These are phyloP conservation scores for Rhodotorula sphaerocarpa DNA, from an alignment of 768 basidiomycete species.

Conservation along the genomic window DNA sequence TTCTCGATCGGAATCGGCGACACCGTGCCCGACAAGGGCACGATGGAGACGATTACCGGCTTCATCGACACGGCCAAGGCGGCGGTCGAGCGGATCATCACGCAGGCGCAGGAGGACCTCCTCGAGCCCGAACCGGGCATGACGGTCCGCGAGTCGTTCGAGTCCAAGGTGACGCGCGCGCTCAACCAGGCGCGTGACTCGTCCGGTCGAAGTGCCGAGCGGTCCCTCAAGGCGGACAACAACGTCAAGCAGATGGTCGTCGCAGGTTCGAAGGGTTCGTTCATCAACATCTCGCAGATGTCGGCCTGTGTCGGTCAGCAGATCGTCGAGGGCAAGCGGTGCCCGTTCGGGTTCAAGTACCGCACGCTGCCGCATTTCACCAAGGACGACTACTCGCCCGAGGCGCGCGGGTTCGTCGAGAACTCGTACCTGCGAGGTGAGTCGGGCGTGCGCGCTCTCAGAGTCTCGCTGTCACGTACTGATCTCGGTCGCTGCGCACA, in stretches of 20 bases:
- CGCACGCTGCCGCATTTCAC: conserved; percentile 94
- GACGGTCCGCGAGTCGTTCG: conserved; percentile 98
- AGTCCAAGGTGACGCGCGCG: conserved; percentile 79
- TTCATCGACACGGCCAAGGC: conserved; percentile 73
- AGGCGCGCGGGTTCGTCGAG: conserved; percentile 95
- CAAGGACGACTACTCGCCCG: conserved; percentile 96
- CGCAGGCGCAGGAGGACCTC: conserved; percentile 72
- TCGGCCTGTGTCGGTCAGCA: conserved; percentile 98
- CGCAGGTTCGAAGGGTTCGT: conserved; percentile 77
- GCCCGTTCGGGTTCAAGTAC: conserved; percentile 96
- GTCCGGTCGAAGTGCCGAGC: conserved; percentile 93
- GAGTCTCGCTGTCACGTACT: conserved; percentile 39
- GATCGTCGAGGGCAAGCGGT: conserved; percentile 93
- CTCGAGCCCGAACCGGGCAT: conserved; percentile 90
- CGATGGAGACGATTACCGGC: conserved; percentile 76
- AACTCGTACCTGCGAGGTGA: conserved; percentile 81
- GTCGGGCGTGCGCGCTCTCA: too few relatives aligned
- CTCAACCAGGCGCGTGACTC: conserved; percentile 91
- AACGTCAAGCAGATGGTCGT: conserved; percentile 99
- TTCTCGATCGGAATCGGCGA: conserved; percentile 99
- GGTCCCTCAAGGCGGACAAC: conserved; percentile 95
- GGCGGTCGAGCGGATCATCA: conserved; percentile 68
- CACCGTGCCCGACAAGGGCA: conserved; percentile 82
- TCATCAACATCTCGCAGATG: conserved; percentile 99
- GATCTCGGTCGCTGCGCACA: too few relatives aligned